Evolutionary conservation across 352 stramenopile genomes (phyloP).

Genomic region (Pythium scleroteichum): DNA sequence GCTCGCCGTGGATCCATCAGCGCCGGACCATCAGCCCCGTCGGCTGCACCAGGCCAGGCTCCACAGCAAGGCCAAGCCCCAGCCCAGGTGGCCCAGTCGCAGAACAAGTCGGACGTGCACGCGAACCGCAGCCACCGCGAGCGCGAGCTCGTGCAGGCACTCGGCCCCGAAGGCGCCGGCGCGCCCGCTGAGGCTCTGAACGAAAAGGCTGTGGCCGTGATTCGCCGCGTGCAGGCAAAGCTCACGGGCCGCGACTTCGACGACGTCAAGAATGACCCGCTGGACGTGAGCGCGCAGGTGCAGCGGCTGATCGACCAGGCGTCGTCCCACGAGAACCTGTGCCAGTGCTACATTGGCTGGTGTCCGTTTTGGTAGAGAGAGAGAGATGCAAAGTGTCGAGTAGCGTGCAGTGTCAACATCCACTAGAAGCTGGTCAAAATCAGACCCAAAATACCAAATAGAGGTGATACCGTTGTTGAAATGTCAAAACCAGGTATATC

Average conservation of each 20-base stretch:
- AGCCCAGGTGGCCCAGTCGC: slow-evolving; percentile 45
- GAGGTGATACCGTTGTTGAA: not conserved
- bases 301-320: slow-evolving; percentile 98
- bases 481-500: slow-evolving; percentile 2
- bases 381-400: no score
- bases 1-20: slow-evolving; percentile 36
- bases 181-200: slow-evolving; percentile 91
- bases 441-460: not conserved
- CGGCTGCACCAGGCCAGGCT: not conserved
- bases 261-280: slow-evolving; percentile 53
- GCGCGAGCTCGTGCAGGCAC: slow-evolving; percentile 69
- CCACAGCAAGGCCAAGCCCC: slow-evolving; percentile 12
- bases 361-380: slow-evolving; percentile 88
- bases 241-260: slow-evolving; percentile 98
- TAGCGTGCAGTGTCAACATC: not conserved
- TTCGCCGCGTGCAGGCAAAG: slow-evolving; percentile 98
- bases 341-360: slow-evolving; percentile 99
- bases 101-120: slow-evolving; percentile 58
- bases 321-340: slow-evolving; percentile 98
- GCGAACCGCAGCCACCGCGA: slow-evolving; percentile 83
- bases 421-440: slow-evolving; percentile 14
- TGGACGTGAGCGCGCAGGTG: slow-evolving; percentile 86
- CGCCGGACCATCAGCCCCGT: not conserved
- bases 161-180: slow-evolving; percentile 78
- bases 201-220: slow-evolving; percentile 96